These are phyloP conservation scores for Bauhinia variegata DNA, from an alignment of 306 rosid genomes.

Conservation along the genomic window DNA sequence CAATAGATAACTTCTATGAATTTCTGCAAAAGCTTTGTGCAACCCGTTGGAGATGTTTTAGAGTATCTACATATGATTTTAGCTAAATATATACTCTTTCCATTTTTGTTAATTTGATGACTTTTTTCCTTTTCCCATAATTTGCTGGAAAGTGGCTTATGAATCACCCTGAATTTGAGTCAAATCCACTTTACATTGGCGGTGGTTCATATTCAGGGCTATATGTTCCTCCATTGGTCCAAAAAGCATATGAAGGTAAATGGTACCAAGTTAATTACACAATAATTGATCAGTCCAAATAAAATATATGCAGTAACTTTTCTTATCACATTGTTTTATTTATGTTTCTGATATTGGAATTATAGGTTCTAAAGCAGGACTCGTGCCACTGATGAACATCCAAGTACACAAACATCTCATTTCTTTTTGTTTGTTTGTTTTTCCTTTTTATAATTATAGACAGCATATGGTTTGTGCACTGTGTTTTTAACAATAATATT, in stretches of 20 bases:
- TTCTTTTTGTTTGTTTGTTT: neutral
- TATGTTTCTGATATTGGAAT: neutral
- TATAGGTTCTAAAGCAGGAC: conserved; percentile 6
- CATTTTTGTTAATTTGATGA: too few species aligned
- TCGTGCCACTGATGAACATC: neutral
- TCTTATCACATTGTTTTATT: neutral
- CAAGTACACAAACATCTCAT: neutral
- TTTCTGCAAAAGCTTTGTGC: too few species aligned
- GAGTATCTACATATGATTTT: too few species aligned
- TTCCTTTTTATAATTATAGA: too few species aligned
- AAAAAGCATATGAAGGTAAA: conserved; percentile 27
- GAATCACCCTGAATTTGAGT: conserved; percentile 24
- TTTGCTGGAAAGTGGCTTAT: conserved; percentile 7
- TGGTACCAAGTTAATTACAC: neutral
- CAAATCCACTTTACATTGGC: too few species aligned
- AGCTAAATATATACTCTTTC: too few species aligned
- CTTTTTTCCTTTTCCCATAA: neutral
- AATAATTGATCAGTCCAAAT: too few species aligned
- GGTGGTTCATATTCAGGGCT: conserved; percentile 26
- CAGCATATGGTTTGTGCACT: neutral
- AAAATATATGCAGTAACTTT: too few species aligned
- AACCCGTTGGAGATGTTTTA: too few species aligned
- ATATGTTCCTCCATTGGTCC: neutral
- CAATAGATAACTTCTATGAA: too few species aligned
- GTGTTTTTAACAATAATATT: neutral